These are phyloP conservation scores for Calonectria hawksworthii DNA, from an alignment of 2,329 filamentous ascomycete genomes.

Conservation along the genomic window DNA sequence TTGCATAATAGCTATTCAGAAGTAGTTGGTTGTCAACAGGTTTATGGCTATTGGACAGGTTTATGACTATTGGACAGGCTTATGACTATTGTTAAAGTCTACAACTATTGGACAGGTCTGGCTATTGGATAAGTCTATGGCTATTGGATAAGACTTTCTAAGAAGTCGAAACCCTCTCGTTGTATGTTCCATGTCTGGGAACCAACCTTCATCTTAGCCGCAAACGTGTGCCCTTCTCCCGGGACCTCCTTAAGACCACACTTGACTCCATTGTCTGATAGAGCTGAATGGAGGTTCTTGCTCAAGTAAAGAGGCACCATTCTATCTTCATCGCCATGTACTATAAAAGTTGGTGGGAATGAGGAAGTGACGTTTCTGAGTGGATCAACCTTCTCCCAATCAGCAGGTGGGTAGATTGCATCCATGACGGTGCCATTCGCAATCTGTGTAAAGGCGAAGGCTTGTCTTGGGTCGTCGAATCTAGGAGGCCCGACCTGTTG, in stretches of 20 bases:
- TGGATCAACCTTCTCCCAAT: constrained; percentile 52
- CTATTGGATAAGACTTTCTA: constrained; percentile 46
- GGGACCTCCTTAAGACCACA: constrained; percentile 55
- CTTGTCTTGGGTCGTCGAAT: constrained; percentile 53
- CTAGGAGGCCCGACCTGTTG: constrained; percentile 51
- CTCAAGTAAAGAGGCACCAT: constrained; percentile 57
- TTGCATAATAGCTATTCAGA: background rate
- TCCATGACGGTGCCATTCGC: constrained; percentile 54
- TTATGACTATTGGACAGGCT: constrained; percentile 22
- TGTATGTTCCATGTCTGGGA: constrained; percentile 52
- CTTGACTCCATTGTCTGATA: constrained; percentile 48
- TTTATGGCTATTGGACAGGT: background rate
- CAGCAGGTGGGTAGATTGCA: constrained; percentile 44
- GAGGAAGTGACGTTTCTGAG: constrained; percentile 45
- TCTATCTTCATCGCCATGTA: constrained; percentile 55
- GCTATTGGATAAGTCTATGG: constrained; percentile 24
- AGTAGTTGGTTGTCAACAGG: background rate
- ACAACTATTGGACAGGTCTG: no score
- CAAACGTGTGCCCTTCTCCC: constrained; percentile 60
- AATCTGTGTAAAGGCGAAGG: constrained; percentile 58
- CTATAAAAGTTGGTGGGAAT: constrained; percentile 57
- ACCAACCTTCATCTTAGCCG: constrained; percentile 56
- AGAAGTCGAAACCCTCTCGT: constrained; percentile 56
- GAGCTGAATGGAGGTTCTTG: constrained; percentile 42
- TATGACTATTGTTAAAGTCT: no score